These are phyloP conservation scores for Candida patagonica DNA, from an alignment of 805 yeast genomes.

Conservation along the genomic window DNA sequence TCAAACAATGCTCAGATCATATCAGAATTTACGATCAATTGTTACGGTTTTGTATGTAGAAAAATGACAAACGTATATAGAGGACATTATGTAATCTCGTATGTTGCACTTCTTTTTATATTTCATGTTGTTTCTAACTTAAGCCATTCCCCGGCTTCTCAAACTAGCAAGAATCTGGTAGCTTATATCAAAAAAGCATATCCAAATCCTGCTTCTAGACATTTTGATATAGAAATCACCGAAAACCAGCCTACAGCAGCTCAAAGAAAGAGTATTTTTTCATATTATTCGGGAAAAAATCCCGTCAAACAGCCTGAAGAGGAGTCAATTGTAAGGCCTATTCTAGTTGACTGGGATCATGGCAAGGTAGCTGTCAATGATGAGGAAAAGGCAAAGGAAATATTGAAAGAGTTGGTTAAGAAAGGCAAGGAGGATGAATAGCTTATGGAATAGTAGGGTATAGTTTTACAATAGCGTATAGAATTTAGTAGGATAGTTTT, in stretches of 20 bases:
- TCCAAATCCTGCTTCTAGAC: slow-evolving; percentile 15
- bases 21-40: slow-evolving; percentile 22
- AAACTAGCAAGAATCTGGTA: slow-evolving; percentile 15
- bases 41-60: slow-evolving; percentile 26
- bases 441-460: background rate
- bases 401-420: slow-evolving; percentile 27
- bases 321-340: slow-evolving; percentile 31
- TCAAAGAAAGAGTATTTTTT: slow-evolving; percentile 17
- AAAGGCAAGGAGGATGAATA: background rate
- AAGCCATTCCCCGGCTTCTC: slow-evolving; percentile 19
- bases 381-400: slow-evolving; percentile 33
- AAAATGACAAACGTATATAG: too few species aligned
- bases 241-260: slow-evolving; percentile 25
- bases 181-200: slow-evolving; percentile 13
- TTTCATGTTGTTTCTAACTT: too few species aligned
- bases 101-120: too few species aligned
- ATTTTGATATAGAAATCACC: slow-evolving; percentile 25
- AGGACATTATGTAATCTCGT: too few species aligned
- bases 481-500: too few species aligned
- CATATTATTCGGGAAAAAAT: slow-evolving; percentile 13
- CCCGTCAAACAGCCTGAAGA: background rate
- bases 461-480: too few species aligned
- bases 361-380: slow-evolving; percentile 43
- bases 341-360: slow-evolving; percentile 57
- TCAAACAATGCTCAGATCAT: slow-evolving; percentile 26